phyloP scores from a whole-genome alignment of 345 rosid genomes.

The Excoecaria agallocha region DNA sequence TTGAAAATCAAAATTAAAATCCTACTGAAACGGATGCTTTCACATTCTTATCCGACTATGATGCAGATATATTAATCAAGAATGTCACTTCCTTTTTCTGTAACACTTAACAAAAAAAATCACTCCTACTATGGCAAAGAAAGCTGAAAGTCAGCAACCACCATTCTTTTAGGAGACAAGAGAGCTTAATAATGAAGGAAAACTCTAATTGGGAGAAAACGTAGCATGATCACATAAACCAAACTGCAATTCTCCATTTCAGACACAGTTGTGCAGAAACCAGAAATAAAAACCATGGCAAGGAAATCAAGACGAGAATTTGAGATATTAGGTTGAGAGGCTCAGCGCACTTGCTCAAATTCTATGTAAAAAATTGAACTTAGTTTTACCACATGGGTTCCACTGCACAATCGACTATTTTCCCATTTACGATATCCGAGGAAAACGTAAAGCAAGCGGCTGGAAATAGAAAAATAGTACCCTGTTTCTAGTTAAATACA shows the following conservation, averaged over 20 bases:
- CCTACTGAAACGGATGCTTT: background rate
- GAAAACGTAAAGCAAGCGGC: background rate
- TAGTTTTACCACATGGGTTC: background rate
- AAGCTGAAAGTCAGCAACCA: background rate
- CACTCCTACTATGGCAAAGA: background rate
- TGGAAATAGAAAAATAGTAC: background rate
- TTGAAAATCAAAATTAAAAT: too few relatives aligned
- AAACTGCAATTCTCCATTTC: too few relatives aligned
- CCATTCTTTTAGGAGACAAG: background rate
- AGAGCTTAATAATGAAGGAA: background rate
- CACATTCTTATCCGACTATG: background rate
- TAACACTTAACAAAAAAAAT: background rate
- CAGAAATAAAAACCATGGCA: too few relatives aligned
- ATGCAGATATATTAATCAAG: background rate
- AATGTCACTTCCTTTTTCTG: background rate
- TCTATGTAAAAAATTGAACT: background rate
- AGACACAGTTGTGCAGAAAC: too few relatives aligned
- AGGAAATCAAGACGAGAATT: conserved; percentile 2
- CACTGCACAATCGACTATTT: background rate
- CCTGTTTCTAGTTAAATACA: background rate
- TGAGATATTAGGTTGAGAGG: background rate
- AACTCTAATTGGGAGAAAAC: background rate
- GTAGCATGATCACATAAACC: too few relatives aligned
- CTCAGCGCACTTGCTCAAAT: background rate
- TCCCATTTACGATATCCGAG: background rate